These are phyloP conservation scores for Glycine tomentella DNA, from an alignment of 306 rosid genomes.

Conservation along the genomic window DNA sequence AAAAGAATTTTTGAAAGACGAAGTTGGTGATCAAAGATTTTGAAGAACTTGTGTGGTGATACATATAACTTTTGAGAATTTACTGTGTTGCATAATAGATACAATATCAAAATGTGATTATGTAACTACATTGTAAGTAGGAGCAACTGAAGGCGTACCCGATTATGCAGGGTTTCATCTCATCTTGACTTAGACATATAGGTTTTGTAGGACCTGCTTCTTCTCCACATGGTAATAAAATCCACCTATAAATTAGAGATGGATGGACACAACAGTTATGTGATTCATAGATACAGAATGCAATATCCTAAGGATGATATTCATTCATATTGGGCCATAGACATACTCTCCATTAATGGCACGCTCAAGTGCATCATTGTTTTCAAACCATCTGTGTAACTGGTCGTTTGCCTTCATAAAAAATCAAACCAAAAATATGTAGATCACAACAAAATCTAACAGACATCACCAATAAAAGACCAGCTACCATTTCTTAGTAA, in stretches of 20 bases:
- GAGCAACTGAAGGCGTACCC: slow-evolving; percentile 62
- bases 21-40: background rate
- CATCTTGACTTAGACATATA: slow-evolving; percentile 67
- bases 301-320: slow-evolving; percentile 14
- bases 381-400: slow-evolving; percentile 79
- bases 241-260: slow-evolving; percentile 67
- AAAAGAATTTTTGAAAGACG: background rate
- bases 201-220: slow-evolving; percentile 60
- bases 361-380: slow-evolving; percentile 92
- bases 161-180: slow-evolving; percentile 61
- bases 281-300: slow-evolving; percentile 22
- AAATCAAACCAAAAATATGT: slow-evolving; percentile 38
- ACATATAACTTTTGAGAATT: background rate
- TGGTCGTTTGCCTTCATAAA: slow-evolving; percentile 78
- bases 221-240: slow-evolving; percentile 70
- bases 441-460: slow-evolving; percentile 35
- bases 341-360: slow-evolving; percentile 91
- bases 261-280: slow-evolving; percentile 6
- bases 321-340: slow-evolving; percentile 11
- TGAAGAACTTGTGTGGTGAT: background rate
- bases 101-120: background rate
- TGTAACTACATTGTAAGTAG: slow-evolving; percentile 7
- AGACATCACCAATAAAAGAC: slow-evolving; percentile 25
- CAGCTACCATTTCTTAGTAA: background rate
- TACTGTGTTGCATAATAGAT: background rate